These are phyloP conservation scores for Ceratocystis ficicola DNA, from an alignment of 2,329 filamentous ascomycete species.

Conservation along the genomic window DNA sequence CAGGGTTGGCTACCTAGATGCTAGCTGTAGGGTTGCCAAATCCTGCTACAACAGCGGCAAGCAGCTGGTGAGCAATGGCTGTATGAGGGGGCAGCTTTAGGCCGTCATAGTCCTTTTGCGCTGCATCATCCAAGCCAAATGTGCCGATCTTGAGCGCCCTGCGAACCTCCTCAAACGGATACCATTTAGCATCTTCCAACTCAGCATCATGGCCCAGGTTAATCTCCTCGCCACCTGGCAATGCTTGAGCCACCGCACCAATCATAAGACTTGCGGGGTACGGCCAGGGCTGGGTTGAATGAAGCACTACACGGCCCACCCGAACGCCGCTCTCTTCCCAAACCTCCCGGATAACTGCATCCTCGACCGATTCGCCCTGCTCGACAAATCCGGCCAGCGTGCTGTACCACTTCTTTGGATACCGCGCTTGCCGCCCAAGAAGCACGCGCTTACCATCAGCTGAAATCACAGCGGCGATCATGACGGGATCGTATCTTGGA, in stretches of 20 bases:
- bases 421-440: conserved; percentile 74
- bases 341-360: conserved; percentile 70
- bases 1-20: conserved; percentile 3
- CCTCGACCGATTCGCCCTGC: conserved; percentile 73
- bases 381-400: conserved; percentile 82
- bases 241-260: conserved; percentile 73
- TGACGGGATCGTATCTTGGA: conserved; percentile 83
- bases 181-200: conserved; percentile 83
- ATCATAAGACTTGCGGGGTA: conserved; percentile 81
- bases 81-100: conserved; percentile 72
- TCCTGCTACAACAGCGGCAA: conserved; percentile 65
- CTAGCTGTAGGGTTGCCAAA: conserved; percentile 29
- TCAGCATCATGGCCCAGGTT: conserved; percentile 80
- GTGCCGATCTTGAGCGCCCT: conserved; percentile 53
- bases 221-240: conserved; percentile 66
- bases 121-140: conserved; percentile 52
- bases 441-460: conserved; percentile 65
- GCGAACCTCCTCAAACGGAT: conserved; percentile 64
- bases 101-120: conserved; percentile 54
- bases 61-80: conserved; percentile 84
- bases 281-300: conserved; percentile 79
- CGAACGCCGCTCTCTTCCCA: conserved; percentile 75
- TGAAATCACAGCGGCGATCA: conserved; percentile 88
- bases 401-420: conserved; percentile 74
- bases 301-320: conserved; percentile 66